Conservation (phyloP, 768 basidiomycete genomes). For the Leccinum broughii region DNA sequence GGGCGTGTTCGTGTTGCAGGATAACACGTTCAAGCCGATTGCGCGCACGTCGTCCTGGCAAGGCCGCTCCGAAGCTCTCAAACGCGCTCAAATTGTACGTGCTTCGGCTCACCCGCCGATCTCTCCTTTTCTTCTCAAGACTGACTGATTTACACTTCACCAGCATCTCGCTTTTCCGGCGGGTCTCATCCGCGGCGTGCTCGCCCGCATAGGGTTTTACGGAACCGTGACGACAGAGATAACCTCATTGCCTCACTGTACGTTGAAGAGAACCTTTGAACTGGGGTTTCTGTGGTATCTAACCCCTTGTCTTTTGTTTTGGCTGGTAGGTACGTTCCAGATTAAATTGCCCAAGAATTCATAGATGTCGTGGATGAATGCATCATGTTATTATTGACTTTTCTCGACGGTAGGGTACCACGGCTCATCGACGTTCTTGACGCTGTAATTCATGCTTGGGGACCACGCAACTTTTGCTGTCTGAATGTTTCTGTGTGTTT, state of each 20-base stretch:
- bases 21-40: conserved; percentile 87
- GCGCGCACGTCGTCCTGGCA: conserved; percentile 79
- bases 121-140: background rate
- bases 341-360: conserved; percentile 72
- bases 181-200: conserved; percentile 82
- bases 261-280: conserved; percentile 18
- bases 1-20: conserved; percentile 94
- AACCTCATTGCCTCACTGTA: conserved; percentile 83
- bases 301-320: background rate
- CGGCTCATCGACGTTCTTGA: background rate
- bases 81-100: conserved; percentile 68
- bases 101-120: background rate
- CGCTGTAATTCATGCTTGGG: background rate
- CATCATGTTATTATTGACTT: background rate
- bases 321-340: conserved; percentile 73
- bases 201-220: conserved; percentile 74
- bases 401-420: background rate
- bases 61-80: conserved; percentile 71
- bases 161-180: conserved; percentile 83
- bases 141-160: background rate
- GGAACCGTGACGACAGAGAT: conserved; percentile 79
- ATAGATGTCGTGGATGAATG: background rate
- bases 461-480: background rate
- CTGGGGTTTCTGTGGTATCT: background rate
- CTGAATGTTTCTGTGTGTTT: background rate